These are phyloP conservation scores for Xylaria digitata DNA, from an alignment of 2,329 filamentous ascomycete genomes.

Conservation along the genomic window DNA sequence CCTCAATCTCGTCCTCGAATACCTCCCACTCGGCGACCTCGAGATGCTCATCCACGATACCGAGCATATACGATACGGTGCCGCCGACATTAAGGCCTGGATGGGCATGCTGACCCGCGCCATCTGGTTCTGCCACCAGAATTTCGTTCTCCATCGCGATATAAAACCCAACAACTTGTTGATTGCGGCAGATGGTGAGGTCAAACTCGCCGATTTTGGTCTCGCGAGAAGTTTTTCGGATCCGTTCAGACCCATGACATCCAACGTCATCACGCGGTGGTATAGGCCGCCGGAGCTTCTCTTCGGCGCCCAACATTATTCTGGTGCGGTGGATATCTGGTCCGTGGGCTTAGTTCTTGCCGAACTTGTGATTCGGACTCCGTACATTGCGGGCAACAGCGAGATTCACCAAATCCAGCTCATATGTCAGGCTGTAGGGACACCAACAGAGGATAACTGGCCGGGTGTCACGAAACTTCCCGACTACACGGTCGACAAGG, in stretches of 20 bases:
- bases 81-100: constrained; percentile 96
- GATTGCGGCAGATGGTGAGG: constrained; percentile 89
- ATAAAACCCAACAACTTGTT: constrained; percentile 99
- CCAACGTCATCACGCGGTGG: constrained; percentile 96
- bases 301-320: constrained; percentile 89
- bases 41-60: constrained; percentile 93
- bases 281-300: constrained; percentile 95
- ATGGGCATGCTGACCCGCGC: constrained; percentile 96
- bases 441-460: constrained; percentile 94
- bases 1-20: constrained; percentile 94
- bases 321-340: constrained; percentile 93
- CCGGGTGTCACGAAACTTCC: constrained; percentile 85
- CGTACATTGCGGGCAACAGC: constrained; percentile 84
- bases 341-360: constrained; percentile 92
- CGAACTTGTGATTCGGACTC: constrained; percentile 84
- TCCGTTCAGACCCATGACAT: constrained; percentile 88
- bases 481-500: constrained; percentile 79
- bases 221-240: constrained; percentile 90
- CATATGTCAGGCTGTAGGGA: constrained; percentile 87
- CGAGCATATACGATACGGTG: constrained; percentile 80
- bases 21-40: constrained; percentile 90
- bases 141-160: constrained; percentile 93
- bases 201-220: constrained; percentile 98
- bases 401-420: constrained; percentile 88
- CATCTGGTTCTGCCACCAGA: constrained; percentile 96